Evolutionary conservation across 768 basidiomycete species (phyloP), one percentile per base, ranked within the genome.

Genomic region (Lactarius sanguifluus): DNA sequence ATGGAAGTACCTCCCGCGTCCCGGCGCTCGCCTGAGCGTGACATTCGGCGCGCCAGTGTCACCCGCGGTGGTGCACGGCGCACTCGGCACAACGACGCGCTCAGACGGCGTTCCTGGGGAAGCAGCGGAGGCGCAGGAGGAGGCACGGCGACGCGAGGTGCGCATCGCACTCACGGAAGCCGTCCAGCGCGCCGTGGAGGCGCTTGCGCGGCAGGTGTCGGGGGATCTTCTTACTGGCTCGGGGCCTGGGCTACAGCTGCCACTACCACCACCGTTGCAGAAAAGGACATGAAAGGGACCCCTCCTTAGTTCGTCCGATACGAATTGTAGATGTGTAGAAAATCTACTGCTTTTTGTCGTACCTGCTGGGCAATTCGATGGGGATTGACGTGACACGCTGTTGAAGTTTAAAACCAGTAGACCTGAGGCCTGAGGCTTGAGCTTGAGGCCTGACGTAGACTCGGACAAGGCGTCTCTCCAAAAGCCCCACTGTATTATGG

Each of bases 11-110:
- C 64, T 90, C 71, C 86, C 96, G 47, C 81, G 85, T 67, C 74
- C 81, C 38, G 81, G 91, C 68, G 79, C 85, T 15, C 79, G 79
- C 41, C 80, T 97, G 41, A 86, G 85, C 70, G 82, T 98, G 61
- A 88, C 91, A 0, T 90, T 96, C 71, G 96, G 95, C 25, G 77
- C 85, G 47, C 93, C 94, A 1, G 78, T 96, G 57, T 80, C 83
- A 28, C 65, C 78, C 0, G 75, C 78, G 36, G 75, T 77, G 45
- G 72, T 86, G 52, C 62, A 65, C 32, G 68, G 47, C 54, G 71
- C 75, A 23, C 68, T 77, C 9, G 28, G 23, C 8, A 28, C 28
- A 13, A 28, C 25, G 0, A 28, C 9, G 36, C 32, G 52, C 45
- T 16, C 9, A 36, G 36, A 23, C 5, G 13, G 16, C 32, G 56